phyloP scores from a whole-genome alignment of 352 stramenopile genomes.

The Phytophthora lateralis region DNA sequence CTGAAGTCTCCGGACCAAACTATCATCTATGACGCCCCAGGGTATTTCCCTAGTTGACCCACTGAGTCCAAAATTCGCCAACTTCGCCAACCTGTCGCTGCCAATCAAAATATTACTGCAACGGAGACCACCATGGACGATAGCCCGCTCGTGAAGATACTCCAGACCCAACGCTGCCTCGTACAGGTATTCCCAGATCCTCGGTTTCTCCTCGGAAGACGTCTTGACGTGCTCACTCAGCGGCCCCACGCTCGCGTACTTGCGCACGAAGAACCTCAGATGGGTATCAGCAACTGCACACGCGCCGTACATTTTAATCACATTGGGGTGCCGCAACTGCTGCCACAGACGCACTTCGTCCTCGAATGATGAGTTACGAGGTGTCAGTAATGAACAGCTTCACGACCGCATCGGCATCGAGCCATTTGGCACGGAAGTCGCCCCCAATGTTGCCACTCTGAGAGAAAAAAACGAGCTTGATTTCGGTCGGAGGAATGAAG shows the following conservation, averaged over 20 bases:
- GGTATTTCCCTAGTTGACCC: constrained; percentile 2
- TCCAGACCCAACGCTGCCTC: too few species aligned
- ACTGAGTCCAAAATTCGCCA: too few species aligned
- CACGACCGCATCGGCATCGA: constrained; percentile 13
- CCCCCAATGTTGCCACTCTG: too few species aligned
- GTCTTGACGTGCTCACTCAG: neutral
- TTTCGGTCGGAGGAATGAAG: too few species aligned
- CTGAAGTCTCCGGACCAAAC: neutral
- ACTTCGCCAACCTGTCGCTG: too few species aligned
- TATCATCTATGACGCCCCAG: neutral
- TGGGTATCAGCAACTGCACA: neutral
- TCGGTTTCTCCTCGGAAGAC: neutral
- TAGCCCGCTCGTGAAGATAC: too few species aligned
- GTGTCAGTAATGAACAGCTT: neutral
- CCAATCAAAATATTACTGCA: too few species aligned
- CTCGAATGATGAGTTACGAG: neutral
- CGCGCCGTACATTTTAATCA: neutral
- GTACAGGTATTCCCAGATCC: neutral
- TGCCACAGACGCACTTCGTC: neutral
- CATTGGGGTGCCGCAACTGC: neutral
- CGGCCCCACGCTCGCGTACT: neutral
- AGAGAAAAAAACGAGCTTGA: too few species aligned
- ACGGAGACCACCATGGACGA: too few species aligned
- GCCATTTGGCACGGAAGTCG: neutral
- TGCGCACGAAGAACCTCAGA: neutral